Percentiles rank a stretch among this genome's conserved stretches.
These are phyloP conservation scores for Candida sithepensis DNA, from an alignment of 805 yeast genomes.

Conservation along the genomic window DNA sequence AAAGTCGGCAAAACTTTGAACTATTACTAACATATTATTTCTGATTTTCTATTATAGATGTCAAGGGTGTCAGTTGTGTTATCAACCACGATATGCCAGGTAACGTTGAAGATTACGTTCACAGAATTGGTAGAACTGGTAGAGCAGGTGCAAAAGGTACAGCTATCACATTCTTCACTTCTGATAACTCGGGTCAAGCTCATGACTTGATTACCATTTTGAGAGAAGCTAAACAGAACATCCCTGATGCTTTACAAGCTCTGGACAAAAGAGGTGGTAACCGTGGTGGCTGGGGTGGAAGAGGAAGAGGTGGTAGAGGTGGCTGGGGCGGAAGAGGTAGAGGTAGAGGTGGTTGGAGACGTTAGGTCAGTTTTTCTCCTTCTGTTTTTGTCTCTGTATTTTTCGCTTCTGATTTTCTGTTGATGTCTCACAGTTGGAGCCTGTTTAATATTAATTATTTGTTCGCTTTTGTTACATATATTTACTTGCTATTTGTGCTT, in stretches of 20 bases:
- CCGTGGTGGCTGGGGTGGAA: constrained; percentile 47
- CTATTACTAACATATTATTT: constrained; percentile 11
- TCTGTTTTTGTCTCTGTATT: too few species aligned
- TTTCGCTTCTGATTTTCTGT: too few species aligned
- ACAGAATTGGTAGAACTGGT: constrained; percentile 99
- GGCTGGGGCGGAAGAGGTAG: constrained; percentile 32
- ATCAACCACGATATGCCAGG: constrained; percentile 97
- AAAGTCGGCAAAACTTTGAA: too few species aligned
- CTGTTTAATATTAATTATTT: constrained; percentile 9
- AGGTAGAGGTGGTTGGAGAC: constrained; percentile 38
- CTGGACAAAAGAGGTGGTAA: constrained; percentile 75
- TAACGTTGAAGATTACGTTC: constrained; percentile 97
- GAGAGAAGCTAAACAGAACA: constrained; percentile 90
- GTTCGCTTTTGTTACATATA: constrained; percentile 9
- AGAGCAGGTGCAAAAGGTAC: constrained; percentile 98
- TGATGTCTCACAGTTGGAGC: not conserved
- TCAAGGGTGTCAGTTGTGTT: constrained; percentile 93
- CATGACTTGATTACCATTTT: constrained; percentile 84
- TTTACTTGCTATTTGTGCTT: not conserved
- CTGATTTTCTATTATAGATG: constrained; percentile 52
- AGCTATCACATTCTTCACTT: constrained; percentile 91
- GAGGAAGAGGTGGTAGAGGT: constrained; percentile 62
- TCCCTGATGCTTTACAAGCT: constrained; percentile 76
- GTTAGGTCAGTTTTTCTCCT: constrained; percentile 15
- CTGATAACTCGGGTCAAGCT: constrained; percentile 82